Evolutionary conservation across 768 basidiomycete genomes (phyloP), one percentile per base, ranked within the genome.

Genomic region (Inosperma sp.): DNA sequence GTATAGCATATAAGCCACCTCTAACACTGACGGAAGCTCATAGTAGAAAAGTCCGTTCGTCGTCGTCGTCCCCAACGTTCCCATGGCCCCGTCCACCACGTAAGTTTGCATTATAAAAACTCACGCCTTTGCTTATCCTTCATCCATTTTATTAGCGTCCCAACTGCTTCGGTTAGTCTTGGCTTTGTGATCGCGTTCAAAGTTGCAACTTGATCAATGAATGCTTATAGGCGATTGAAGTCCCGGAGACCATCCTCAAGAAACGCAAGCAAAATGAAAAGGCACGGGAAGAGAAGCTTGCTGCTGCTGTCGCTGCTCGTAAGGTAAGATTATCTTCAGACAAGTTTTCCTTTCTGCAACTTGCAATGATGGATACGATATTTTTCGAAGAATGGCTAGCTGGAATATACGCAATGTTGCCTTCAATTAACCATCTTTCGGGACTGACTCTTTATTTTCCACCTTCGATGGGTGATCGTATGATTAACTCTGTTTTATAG

Each of bases 181-280:
- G 57, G 56, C 52, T 30, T 49, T 53, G n/a, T 54, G 33, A 49
- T 41, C 53, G 35, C 44, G 34, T 56, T 52, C n/a, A n/a, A 19
- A 56, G 40, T 58, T 58, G 59, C 62, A 33, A 41, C 31, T 35
- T 45, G 45, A 60, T 50, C 42, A 47, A 56, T 57, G 49, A 37
- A 49, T 44, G 21, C 52, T 48, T 45, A 54, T 55, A 92, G 89
- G 82, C 84, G 66, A 84, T 96, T 70, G 88, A 94, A 83, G 94
- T 95, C 75, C 94, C 94, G 71, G 94, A 96, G 86, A 97, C 94
- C 67, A 85, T 97, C 78, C 91, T 97, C 78, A 97, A 96, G 83
- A 97, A 95, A 80, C 86, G 94, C 76, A 93, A 94, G 78, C 88
- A 93, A 76, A 94, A 85, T 66, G 92, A 95, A 79, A 94, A 94